phyloP scores from a whole-genome alignment of 441 rosid species.

The Arabidopsis hybrid region DNA sequence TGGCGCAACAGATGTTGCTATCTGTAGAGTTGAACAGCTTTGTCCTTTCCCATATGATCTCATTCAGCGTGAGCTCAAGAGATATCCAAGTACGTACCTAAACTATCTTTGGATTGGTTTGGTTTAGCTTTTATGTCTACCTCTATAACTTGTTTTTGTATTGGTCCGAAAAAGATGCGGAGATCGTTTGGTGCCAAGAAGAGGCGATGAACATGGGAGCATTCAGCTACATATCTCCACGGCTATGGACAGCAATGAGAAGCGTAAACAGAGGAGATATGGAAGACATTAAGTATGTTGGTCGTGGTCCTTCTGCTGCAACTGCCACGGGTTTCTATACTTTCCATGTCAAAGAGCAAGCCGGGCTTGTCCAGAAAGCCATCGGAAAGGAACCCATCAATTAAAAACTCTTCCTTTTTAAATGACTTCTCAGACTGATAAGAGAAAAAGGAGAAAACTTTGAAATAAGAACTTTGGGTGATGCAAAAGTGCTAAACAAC shows the following conservation, averaged over 20 bases:
- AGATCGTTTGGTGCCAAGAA: slow-evolving; percentile 73
- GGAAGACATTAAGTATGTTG: slow-evolving; percentile 62
- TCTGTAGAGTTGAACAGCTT: slow-evolving; percentile 95
- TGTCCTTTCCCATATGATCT: slow-evolving; percentile 98
- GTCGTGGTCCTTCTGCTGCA: slow-evolving; percentile 72
- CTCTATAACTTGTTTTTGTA: not conserved
- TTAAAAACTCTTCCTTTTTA: not conserved
- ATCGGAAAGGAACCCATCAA: slow-evolving; percentile 55
- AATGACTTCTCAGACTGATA: slow-evolving; percentile 12
- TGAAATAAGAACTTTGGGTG: slow-evolving; percentile 44
- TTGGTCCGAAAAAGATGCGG: slow-evolving; percentile 56
- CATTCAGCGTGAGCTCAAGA: slow-evolving; percentile 88
- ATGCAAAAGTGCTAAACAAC: slow-evolving; percentile 37
- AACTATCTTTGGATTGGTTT: not conserved
- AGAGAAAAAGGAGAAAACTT: slow-evolving; percentile 19
- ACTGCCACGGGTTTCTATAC: slow-evolving; percentile 67
- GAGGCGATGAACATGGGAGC: slow-evolving; percentile 80
- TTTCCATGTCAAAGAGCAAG: slow-evolving; percentile 61
- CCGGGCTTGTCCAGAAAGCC: slow-evolving; percentile 55
- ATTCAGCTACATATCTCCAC: slow-evolving; percentile 55
- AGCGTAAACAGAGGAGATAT: slow-evolving; percentile 53
- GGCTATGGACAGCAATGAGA: slow-evolving; percentile 58
- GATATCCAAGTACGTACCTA: slow-evolving; percentile 83
- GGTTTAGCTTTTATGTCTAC: not conserved
- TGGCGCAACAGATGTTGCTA: slow-evolving; percentile 76